Evolutionary conservation across 192 early-diverging fungal species (phyloP).

Genomic region (Entomortierella parvispora): DNA sequence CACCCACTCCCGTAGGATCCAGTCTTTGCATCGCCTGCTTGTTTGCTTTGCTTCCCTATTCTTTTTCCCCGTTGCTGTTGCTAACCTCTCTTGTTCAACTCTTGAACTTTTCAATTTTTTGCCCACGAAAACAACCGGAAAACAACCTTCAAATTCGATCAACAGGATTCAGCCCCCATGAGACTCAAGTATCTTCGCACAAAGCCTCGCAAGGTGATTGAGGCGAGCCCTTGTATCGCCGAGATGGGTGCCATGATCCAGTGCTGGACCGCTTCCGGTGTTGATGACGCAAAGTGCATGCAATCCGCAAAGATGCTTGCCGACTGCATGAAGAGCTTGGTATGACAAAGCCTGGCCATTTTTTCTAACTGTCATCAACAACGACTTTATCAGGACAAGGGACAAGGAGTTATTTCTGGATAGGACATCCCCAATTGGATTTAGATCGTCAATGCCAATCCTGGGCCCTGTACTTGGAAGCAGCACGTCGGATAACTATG

Average conservation of each 20-base stretch:
- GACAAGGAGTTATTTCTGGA: background rate
- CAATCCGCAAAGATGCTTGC: constrained; percentile 60
- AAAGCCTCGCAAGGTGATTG: constrained; percentile 63
- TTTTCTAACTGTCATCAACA: background rate
- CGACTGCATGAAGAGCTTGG: constrained; percentile 66
- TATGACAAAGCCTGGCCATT: constrained; percentile 22
- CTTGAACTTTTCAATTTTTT: too few relatives aligned
- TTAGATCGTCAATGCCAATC: too few relatives aligned
- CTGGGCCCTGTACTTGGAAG: too few relatives aligned
- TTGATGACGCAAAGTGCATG: constrained; percentile 64
- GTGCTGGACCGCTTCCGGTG: constrained; percentile 65
- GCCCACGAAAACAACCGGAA: background rate
- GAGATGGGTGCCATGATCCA: constrained; percentile 71
- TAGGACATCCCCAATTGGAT: too few relatives aligned
- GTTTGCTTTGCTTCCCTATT: too few relatives aligned
- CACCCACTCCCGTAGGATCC: too few relatives aligned
- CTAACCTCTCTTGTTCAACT: too few relatives aligned
- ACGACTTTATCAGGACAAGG: background rate
- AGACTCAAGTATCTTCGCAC: constrained; percentile 70
- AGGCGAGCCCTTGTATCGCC: constrained; percentile 63
- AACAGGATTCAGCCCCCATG: constrained; percentile 48
- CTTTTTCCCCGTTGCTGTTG: too few relatives aligned
- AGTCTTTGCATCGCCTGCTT: too few relatives aligned
- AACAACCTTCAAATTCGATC: background rate
- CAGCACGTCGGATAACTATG: too few relatives aligned